Percentiles rank a stretch among this genome's conserved stretches.
Evolutionary conservation across 192 early-diverging fungal genomes (phyloP).

Genomic region (Coemansia sp.): DNA sequence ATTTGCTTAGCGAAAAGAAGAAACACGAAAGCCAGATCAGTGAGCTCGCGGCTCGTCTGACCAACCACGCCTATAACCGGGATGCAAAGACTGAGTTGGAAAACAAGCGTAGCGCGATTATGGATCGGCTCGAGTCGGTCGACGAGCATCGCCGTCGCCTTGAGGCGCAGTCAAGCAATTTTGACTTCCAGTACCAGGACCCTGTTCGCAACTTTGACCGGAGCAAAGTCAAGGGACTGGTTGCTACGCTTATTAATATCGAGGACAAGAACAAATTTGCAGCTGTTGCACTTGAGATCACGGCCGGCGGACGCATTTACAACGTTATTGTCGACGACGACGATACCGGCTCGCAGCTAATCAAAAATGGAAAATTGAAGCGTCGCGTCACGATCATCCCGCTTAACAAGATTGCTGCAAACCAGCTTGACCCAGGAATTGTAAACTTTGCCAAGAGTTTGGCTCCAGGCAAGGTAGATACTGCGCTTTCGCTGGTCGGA

Average conservation of each 20-base stretch:
- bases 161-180: slow-evolving; percentile 55
- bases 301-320: slow-evolving; percentile 90
- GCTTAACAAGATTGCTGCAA: slow-evolving; percentile 84
- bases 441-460: slow-evolving; percentile 69
- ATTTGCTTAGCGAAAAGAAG: slow-evolving; percentile 51
- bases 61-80: slow-evolving; percentile 24
- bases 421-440: slow-evolving; percentile 36
- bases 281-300: slow-evolving; percentile 86
- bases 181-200: slow-evolving; percentile 81
- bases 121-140: slow-evolving; percentile 35
- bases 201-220: slow-evolving; percentile 88
- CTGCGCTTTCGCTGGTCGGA: slow-evolving; percentile 82
- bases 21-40: slow-evolving; percentile 23
- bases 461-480: slow-evolving; percentile 84
- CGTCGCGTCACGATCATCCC: slow-evolving; percentile 90
- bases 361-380: slow-evolving; percentile 73
- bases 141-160: slow-evolving; percentile 42
- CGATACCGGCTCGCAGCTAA: slow-evolving; percentile 71
- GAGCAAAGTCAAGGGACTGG: slow-evolving; percentile 85
- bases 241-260: slow-evolving; percentile 85
- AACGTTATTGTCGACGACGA: slow-evolving; percentile 96
- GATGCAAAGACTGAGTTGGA: slow-evolving; percentile 40
- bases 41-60: slow-evolving; percentile 17
- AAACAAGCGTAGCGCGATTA: slow-evolving; percentile 28
- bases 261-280: slow-evolving; percentile 62